Evolutionary conservation across 176 grass and related monocot genomes (phyloP).

Genomic region (Oryza coarctata): DNA sequence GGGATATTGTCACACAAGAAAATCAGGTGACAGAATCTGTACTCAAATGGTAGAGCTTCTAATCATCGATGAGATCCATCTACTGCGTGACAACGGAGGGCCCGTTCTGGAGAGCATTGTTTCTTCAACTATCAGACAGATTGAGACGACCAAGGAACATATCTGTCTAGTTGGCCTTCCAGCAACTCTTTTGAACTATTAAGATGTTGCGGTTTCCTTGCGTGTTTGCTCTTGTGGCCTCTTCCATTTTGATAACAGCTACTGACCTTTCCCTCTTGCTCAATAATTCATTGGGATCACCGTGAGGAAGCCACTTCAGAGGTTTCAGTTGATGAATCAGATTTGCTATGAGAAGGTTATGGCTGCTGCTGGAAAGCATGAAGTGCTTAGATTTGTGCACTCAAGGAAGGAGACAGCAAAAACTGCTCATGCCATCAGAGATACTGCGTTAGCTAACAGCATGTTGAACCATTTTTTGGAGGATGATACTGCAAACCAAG

Average conservation of each 20-base stretch:
- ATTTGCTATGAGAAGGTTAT: constrained; percentile 95
- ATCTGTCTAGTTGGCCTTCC: constrained; percentile 85
- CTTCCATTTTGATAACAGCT: constrained; percentile 96
- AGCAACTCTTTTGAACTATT: constrained; percentile 84
- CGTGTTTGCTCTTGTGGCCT: constrained; percentile 57
- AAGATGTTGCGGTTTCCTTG: constrained; percentile 85
- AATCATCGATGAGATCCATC: constrained; percentile 94
- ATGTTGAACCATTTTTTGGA: constrained; percentile 76
- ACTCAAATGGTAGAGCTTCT: constrained; percentile 90
- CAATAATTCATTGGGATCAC: constrained; percentile 96
- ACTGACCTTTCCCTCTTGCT: constrained; percentile 86
- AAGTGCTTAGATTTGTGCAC: constrained; percentile 97
- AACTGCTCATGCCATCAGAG: constrained; percentile 86
- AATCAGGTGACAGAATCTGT: constrained; percentile 92
- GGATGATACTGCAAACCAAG: constrained; percentile 77
- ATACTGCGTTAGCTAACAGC: constrained; percentile 75
- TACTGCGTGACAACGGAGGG: constrained; percentile 91
- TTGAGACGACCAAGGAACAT: constrained; percentile 82
- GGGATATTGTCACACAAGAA: constrained; percentile 97
- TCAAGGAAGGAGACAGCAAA: constrained; percentile 93
- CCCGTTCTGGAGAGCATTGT: constrained; percentile 98
- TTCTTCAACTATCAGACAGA: constrained; percentile 82
- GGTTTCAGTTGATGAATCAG: constrained; percentile 96
- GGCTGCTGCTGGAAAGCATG: constrained; percentile 84
- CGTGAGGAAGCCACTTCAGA: constrained; percentile 80